Base-by-base conservation (phyloP, 768 basidiomycete species). In the Hericium rajendrae region DNA sequence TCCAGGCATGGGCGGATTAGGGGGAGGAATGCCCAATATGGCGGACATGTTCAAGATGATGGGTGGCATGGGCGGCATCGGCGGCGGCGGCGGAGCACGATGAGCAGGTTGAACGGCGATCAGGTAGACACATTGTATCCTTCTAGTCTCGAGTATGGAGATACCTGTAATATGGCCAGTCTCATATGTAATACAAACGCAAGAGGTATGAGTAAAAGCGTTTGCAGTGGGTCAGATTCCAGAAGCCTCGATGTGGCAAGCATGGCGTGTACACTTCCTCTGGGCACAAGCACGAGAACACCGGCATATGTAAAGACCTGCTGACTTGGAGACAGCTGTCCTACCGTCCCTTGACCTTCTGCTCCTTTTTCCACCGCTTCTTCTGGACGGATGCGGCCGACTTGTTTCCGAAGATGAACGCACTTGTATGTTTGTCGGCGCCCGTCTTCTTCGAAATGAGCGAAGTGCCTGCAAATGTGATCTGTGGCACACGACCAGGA, bases 41-140 rank as follows among this genome's bases (percentile, higher is more conserved):
- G 78, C 73, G 20, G 88, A 91, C 61, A 86, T 91, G 85, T 75
- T 89, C 68, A 89, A 89, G 73, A 87, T 90, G 88, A 88, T 90
- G 88, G 86, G 64, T 12, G 61, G 61, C 60, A 60, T 59, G 10
- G 55, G 61, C 18, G 61, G 61, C 2, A 32, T 32, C 5, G 32
- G 32, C 32, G 32, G 32, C 32, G 32, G 58, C 55, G 16, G n/a
- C 20, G 61, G 61, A 43, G 38, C 28, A 15, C 56, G 61, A 51
- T 62, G 60, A 20, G 43, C 6, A 46, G 43, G 43, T 46, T 46
- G 43, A n/a, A 2, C 43, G 43, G 43, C 43, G n/a, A 46, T 20
- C 43, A 20, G 43, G n/a, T 46, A 20, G 43, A 46, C 43, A 2
- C 20, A 46, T 18, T n/a, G 43, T n/a, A 46, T 46, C 20, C 43